Base-by-base conservation (phyloP, 1,139 yeast genomes). In the Yamadazyma triangularis region DNA sequence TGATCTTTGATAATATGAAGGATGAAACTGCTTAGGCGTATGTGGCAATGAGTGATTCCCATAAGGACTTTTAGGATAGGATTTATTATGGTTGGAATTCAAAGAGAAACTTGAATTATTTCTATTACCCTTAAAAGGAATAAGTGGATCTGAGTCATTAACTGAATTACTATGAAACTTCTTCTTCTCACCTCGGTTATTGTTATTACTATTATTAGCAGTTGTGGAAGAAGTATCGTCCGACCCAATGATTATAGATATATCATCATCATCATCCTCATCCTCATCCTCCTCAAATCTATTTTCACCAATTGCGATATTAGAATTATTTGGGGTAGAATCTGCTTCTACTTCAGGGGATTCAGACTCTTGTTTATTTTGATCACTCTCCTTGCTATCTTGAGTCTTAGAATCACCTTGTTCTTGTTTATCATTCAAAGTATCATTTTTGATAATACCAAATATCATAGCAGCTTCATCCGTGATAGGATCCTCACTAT, bases 401-500 rank as follows among this genome's bases (percentile, higher is more conserved):
- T 21, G 15, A 14, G 23, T 22, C 24, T 18, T 12, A 13, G 31
- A 35, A 19, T 43, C 28, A n/a, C 20, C 23, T 2, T 24, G 21
- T 9, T 24, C 33, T 12, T 9, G 6, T 18, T 42, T 37, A n/a
- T n/a, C n/a, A n/a, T n/a, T n/a, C n/a, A n/a, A n/a, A n/a, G n/a
- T n/a, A 12, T 42, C 50, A 23, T 50, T 50, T 36, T 60, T 58
- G 15, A 64, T 61, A 3, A 64, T 68, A 10, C 74, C 74, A 44
- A 68, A 68, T 0, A 67, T 70, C 66, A 62, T 52, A 0, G 73
- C 73, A 2, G 71, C 70, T 40, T 66, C 73, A 34, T 63, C 66
- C 29, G 52, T 56, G 20, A 18, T 7, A 13, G 24, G 21, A 28
- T 21, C 26, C 12, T 31, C 39, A n/a, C n/a, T n/a, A n/a, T n/a